Evolutionary conservation across 331 rosid genomes (phyloP), one percentile per base, ranked within the genome.

Genomic region (Pyrus hybrid): DNA sequence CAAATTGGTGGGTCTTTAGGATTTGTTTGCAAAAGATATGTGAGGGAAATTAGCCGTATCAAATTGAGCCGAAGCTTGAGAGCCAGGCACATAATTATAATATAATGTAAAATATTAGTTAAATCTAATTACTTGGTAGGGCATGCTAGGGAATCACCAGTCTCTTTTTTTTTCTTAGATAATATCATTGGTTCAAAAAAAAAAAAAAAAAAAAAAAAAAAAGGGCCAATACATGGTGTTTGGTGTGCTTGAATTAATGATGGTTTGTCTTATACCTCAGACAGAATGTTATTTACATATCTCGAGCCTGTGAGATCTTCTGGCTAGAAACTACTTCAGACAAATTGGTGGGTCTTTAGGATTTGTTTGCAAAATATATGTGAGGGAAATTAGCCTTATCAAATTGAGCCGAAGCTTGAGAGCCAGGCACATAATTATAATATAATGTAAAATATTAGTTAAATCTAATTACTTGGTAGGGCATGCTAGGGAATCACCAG

Each of bases 1-100:
- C 72, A 65, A 65, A 66, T 33, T 63, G 43, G 77, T 74, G 70
- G 69, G 77, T 7, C 30, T 63, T 62, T 10, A 74, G 51, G 13
- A 21, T 37, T 47, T 74, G 77, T 63, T n/a, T 20, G 22, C 71
- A 11, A n/a, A 63, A 13, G 28, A 74, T 64, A 63, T 63, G 16
- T 74, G 45, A 33, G 70, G 45, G 45, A 37, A 58, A 62, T 70
- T 49, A 3, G 17, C 18, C 45, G 32, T 28, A 43, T 30, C 79
- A 32, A 18, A 28, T 66, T 47, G 72, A 65, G 72, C 72, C 30
- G 22, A 8, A 58, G 64, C 26, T 11, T 58, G 64, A 58, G 30
- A 58, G 58, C 58, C 58, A 18, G 64, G 29, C 26, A 58, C 63
- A 21, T 21, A 21, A 58, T 22, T 60, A 75, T 30, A 64, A 49